Conservation (phyloP, 2,329 filamentous ascomycete species). For the Chalara sp. region DNA sequence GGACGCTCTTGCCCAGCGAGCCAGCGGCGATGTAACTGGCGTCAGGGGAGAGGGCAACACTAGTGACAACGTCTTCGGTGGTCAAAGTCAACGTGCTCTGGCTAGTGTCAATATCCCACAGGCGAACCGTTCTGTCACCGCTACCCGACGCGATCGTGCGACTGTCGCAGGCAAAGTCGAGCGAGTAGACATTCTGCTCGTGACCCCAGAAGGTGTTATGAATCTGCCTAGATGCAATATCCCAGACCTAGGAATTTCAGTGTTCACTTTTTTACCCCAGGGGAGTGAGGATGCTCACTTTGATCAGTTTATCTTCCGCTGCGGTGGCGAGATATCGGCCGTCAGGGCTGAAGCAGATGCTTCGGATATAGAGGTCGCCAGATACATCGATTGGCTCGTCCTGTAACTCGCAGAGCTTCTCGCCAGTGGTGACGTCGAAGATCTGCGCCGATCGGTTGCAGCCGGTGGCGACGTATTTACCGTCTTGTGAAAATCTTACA, state of each 20-base stretch:
- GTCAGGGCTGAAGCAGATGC: slow-evolving; percentile 97
- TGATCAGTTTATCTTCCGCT: slow-evolving; percentile 94
- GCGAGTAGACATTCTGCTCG: slow-evolving; percentile 96
- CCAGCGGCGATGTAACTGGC: slow-evolving; percentile 91
- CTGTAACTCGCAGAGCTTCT: slow-evolving; percentile 83
- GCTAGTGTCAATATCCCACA: slow-evolving; percentile 90
- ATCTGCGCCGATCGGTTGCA: slow-evolving; percentile 99
- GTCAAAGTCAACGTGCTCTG: slow-evolving; percentile 76
- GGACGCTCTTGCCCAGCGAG: slow-evolving; percentile 93
- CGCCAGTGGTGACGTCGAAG: slow-evolving; percentile 82
- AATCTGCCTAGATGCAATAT: slow-evolving; percentile 77
- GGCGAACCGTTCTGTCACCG: slow-evolving; percentile 86
- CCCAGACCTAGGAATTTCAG: slow-evolving; percentile 71
- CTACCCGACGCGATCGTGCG: slow-evolving; percentile 92
- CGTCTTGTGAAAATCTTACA: slow-evolving; percentile 92
- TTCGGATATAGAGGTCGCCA: slow-evolving; percentile 93
- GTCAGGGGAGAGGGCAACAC: slow-evolving; percentile 93
- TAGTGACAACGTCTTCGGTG: slow-evolving; percentile 96
- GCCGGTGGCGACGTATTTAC: slow-evolving; percentile 91
- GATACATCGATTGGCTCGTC: slow-evolving; percentile 82
- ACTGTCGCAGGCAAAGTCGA: slow-evolving; percentile 91
- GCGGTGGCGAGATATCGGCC: slow-evolving; percentile 91
- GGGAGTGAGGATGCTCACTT: slow-evolving; percentile 52
- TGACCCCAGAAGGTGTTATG: slow-evolving; percentile 90
- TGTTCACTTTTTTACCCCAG: slow-evolving; percentile 7